Conservation (phyloP, 768 basidiomycete genomes). For the Tulasnella sp. region DNA sequence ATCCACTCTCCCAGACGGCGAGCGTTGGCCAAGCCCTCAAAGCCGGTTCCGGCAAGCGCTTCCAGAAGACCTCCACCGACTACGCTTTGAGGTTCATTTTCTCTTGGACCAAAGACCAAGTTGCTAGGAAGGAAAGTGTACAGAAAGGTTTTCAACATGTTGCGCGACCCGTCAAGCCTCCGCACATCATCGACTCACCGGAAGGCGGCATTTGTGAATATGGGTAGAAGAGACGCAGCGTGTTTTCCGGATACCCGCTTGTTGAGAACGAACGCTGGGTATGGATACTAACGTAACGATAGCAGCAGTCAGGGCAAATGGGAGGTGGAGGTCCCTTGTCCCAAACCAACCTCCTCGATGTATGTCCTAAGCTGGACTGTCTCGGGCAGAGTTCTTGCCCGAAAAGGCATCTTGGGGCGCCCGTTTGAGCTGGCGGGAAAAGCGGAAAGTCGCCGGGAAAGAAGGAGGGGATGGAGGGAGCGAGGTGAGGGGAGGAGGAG, state of each 20-base stretch:
- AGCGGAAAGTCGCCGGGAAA: neutral
- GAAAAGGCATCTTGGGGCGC: neutral
- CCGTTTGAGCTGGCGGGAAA: neutral
- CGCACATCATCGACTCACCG: neutral
- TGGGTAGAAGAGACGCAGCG: conserved; percentile 27
- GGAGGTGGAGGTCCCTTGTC: neutral
- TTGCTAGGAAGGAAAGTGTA: neutral
- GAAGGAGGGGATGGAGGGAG: neutral
- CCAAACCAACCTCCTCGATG: neutral
- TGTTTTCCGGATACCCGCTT: conserved; percentile 26
- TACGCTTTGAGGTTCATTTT: conserved; percentile 12
- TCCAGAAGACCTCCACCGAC: conserved; percentile 28
- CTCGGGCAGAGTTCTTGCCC: neutral
- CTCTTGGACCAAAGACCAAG: conserved; percentile 29
- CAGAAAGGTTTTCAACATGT: too few species aligned
- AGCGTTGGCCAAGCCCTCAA: conserved; percentile 18
- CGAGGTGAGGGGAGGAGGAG: neutral
- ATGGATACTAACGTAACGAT: conserved; percentile 29
- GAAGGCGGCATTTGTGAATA: conserved; percentile 31
- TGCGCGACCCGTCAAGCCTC: too few species aligned
- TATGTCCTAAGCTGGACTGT: neutral
- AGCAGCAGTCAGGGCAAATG: neutral
- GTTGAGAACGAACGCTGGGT: conserved; percentile 33
- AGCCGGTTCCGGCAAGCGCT: conserved; percentile 26
- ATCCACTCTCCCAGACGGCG: conserved; percentile 26